Conservation (phyloP, 345 rosid genomes). For the Turritis glabra region DNA sequence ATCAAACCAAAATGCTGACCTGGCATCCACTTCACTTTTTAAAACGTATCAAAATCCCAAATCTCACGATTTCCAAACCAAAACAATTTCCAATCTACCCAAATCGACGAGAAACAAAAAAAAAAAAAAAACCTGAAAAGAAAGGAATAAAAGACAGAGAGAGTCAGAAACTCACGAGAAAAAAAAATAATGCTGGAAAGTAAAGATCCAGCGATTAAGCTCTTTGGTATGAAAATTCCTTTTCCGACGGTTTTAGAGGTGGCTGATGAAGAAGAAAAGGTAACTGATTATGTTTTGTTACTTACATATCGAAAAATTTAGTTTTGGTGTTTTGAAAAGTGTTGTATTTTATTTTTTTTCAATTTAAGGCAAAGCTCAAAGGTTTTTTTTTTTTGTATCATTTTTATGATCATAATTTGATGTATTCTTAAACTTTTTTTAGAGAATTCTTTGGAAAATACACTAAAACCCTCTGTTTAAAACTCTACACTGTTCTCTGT, state of each 20-base stretch:
- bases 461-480: neutral
- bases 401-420: neutral
- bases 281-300: conserved; percentile 35
- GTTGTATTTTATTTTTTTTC: too few species aligned
- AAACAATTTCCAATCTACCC: neutral
- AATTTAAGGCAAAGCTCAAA: neutral
- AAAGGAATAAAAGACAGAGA: too few species aligned
- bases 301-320: neutral
- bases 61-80: conserved; percentile 19
- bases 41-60: conserved; percentile 61
- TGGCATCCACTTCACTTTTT: conserved; percentile 61
- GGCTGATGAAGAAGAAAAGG: conserved; percentile 49
- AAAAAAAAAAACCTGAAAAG: conserved; percentile 3
- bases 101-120: neutral
- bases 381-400: neutral
- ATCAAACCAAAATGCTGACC: conserved; percentile 51
- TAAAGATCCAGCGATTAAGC: conserved; percentile 63
- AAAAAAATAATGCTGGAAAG: conserved; percentile 41
- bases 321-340: conserved; percentile 9
- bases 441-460: neutral
- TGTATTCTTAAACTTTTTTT: neutral
- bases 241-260: conserved; percentile 34
- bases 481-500: neutral
- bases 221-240: conserved; percentile 74
- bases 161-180: neutral